A percentile compares a stretch with the other conserved stretches of the same genome.
phyloP scores from a whole-genome alignment of 495 filamentous ascomycete species.

The Penicillium turbatum region DNA sequence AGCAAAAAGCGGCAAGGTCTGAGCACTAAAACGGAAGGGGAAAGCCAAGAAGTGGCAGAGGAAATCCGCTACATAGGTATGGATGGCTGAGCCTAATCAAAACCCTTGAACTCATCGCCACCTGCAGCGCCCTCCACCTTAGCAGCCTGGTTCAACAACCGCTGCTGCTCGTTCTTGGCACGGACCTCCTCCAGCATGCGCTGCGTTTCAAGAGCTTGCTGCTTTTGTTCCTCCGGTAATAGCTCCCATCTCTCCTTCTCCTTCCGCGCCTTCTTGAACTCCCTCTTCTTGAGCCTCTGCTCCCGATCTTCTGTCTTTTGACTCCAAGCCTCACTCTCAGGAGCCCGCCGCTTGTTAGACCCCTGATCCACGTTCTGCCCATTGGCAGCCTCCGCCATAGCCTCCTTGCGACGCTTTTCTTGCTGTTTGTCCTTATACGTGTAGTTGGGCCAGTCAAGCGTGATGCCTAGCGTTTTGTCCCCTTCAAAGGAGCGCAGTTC shows the following conservation, averaged over 20 bases:
- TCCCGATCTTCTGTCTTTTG: conserved; percentile 70
- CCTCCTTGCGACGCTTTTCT: conserved; percentile 64
- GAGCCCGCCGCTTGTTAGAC: conserved; percentile 37
- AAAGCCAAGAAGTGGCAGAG: conserved; percentile 10
- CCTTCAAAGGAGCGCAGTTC: conserved; percentile 69
- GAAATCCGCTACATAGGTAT: conserved; percentile 5
- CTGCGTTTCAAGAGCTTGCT: conserved; percentile 65
- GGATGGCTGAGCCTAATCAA: conserved; percentile 28
- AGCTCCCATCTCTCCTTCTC: conserved; percentile 63
- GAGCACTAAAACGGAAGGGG: conserved; percentile 11
- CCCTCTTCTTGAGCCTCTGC: conserved; percentile 59
- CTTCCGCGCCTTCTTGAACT: conserved; percentile 67
- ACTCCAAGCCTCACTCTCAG: conserved; percentile 73
- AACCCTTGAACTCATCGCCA: conserved; percentile 40
- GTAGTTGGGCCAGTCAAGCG: conserved; percentile 56
- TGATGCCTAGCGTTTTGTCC: conserved; percentile 58
- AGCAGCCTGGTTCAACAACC: conserved; percentile 18
- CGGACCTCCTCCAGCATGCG: conserved; percentile 69
- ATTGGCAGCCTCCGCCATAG: conserved; percentile 43
- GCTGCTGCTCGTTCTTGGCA: conserved; percentile 46
- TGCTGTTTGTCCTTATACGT: conserved; percentile 74
- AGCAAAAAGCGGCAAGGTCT: conserved; percentile 6
- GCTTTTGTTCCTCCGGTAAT: conserved; percentile 71
- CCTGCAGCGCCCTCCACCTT: conserved; percentile 13
- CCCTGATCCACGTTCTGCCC: conserved; percentile 25